Base-by-base conservation (phyloP, 345 rosid species). In the Eucalyptus cloeziana region DNA sequence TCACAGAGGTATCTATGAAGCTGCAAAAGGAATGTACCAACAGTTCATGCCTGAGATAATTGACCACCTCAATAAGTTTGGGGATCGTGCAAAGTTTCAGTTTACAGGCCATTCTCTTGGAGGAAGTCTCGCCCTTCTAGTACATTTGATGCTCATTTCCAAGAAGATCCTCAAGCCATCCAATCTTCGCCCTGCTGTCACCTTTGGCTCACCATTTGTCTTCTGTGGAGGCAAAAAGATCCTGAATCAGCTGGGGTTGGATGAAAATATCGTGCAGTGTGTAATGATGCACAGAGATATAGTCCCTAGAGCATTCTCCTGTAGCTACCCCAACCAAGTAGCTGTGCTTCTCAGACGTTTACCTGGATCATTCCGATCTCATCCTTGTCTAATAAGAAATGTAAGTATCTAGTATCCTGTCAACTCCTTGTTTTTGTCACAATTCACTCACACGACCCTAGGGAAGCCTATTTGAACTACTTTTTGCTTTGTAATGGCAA, bases 51-150 rank as follows among this genome's bases (percentile, higher is more conserved):
- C 98, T 22, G 96, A 93, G 91, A 95, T 96, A 85, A 92, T 93
- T 33, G 94, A 95, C 50, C 99, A 96, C 90, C 87, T 96, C 91
- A 89, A 92, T 25, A 92, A 27, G 87, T 88, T 94, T 12, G 98
- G 98, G 19, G 95, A 95, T 16, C 94, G 93, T 25, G 99, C 99
- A 45, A 96, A 92, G 94, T 92, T 96, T 91, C 98, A 94, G 90
- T 97, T 96, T 89, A 94, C 96, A 3, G 99, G 99, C 45, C 99
- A 97, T 91, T 97, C 99, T 60, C 99, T 97, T 12, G 99, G 99
- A 13, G 99, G 99, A 81, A 96, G 98, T 87, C 97, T 97, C 45
- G 95, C 98, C 17, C 93, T 97, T 91, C 90, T 97, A 58, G 95
- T 96, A 87, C 89, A 93, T 92, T 92, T 96, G 91, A 97, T 97